Conservation (phyloP, 306 rosid species). For the Styphnolobium japonicum region DNA sequence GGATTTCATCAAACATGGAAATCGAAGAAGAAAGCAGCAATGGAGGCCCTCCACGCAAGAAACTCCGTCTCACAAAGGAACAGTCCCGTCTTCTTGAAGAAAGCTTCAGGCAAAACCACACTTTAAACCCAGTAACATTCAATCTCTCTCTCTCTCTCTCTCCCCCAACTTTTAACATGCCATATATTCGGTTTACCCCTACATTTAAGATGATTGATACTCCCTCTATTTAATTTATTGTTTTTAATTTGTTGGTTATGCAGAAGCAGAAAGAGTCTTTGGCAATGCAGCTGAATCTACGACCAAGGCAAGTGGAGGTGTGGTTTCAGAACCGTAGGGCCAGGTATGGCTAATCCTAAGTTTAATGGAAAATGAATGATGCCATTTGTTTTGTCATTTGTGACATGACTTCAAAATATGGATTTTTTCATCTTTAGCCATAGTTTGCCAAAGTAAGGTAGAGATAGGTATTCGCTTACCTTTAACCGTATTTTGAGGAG, state of each 20-base stretch:
- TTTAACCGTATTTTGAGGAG: no score
- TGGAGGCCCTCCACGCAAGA: slow-evolving; percentile 71
- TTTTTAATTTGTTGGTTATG: neutral
- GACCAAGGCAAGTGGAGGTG: slow-evolving; percentile 92
- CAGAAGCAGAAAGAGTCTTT: slow-evolving; percentile 83
- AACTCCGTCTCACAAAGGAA: slow-evolving; percentile 89
- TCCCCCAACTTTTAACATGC: no score
- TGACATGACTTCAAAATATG: neutral
- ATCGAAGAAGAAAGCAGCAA: slow-evolving; percentile 68
- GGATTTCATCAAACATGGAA: slow-evolving; percentile 53
- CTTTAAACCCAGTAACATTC: slow-evolving; percentile 69
- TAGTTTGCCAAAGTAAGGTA: no score
- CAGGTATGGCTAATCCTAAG: slow-evolving; percentile 52
- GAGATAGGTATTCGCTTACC: neutral
- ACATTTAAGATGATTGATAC: neutral
- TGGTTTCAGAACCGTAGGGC: slow-evolving; percentile 99
- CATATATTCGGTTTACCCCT: neutral
- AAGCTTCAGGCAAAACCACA: slow-evolving; percentile 72
- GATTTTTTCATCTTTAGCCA: no score
- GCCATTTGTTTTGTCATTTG: no score
- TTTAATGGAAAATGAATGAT: neutral
- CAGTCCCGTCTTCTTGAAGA: slow-evolving; percentile 93
- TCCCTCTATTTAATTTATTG: neutral
- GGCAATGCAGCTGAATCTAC: slow-evolving; percentile 77
- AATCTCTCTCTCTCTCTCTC: neutral